Percentiles rank a stretch among this genome's conserved stretches.
phyloP scores from a whole-genome alignment of 305 asterid species.

The Fraxinus greggii region DNA sequence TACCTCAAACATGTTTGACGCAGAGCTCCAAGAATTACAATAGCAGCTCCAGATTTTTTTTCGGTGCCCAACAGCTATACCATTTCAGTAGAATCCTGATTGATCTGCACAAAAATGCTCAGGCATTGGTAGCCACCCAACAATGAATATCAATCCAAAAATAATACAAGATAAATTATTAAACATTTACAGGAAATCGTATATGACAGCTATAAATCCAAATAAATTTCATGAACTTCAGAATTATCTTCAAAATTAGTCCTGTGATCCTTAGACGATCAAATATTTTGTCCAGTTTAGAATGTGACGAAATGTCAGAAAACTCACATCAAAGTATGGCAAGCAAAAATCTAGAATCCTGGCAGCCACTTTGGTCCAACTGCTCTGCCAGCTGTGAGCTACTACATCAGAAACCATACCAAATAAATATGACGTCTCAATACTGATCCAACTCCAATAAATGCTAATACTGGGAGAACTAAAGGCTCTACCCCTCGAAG shows the following conservation, averaged over 20 bases:
- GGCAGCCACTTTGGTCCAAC: not conserved
- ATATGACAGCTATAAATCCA: not conserved
- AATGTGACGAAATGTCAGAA: not conserved
- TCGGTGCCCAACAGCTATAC: not conserved
- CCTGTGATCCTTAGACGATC: not conserved
- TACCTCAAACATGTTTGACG: not conserved
- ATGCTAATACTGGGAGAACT: not conserved
- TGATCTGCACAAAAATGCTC: not conserved
- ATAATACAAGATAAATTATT: not conserved
- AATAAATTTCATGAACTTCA: not conserved
- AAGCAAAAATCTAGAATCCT: not conserved
- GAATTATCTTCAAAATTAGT: not conserved
- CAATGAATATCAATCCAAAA: not conserved
- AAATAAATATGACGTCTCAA: not conserved
- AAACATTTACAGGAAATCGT: not conserved
- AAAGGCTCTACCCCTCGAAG: not conserved
- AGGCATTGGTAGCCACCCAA: not conserved
- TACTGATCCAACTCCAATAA: not conserved
- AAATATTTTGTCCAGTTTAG: not conserved
- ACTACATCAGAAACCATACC: not conserved
- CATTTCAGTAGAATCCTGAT: not conserved
- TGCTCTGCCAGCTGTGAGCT: not conserved
- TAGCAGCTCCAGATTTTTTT: not conserved
- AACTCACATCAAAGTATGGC: not conserved
- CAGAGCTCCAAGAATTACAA: not conserved